Conservation (phyloP, 106 monocot species). For the Platanthera guangdongensis region DNA sequence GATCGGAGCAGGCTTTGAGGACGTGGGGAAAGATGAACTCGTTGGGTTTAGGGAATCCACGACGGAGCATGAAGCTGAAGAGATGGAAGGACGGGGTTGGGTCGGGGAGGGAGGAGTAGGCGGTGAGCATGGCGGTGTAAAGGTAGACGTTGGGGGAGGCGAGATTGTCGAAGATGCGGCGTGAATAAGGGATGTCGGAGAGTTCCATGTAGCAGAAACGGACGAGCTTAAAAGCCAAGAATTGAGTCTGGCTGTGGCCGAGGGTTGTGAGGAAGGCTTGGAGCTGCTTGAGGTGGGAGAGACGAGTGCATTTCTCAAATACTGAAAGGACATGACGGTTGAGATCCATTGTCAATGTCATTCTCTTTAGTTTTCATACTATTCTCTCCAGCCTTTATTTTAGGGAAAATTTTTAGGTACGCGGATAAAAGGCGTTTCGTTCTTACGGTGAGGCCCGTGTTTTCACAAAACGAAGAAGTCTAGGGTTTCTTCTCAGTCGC, state of each 20-base stretch:
- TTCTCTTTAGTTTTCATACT: not conserved
- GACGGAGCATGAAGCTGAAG: slow-evolving; percentile 46
- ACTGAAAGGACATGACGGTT: slow-evolving; percentile 29
- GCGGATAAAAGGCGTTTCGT: too few species aligned
- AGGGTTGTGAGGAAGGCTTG: slow-evolving; percentile 49
- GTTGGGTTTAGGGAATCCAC: slow-evolving; percentile 38
- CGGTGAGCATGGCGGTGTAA: slow-evolving; percentile 86
- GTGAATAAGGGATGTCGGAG: slow-evolving; percentile 56
- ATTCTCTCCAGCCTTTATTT: too few species aligned
- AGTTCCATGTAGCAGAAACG: slow-evolving; percentile 62
- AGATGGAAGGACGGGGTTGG: slow-evolving; percentile 34
- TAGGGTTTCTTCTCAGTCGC: too few species aligned
- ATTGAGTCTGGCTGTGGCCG: slow-evolving; percentile 57
- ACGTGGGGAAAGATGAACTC: slow-evolving; percentile 79
- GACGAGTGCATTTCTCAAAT: slow-evolving; percentile 30
- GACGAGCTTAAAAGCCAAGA: slow-evolving; percentile 72
- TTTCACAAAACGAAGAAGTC: too few species aligned
- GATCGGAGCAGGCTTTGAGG: slow-evolving; percentile 39
- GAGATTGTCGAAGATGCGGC: slow-evolving; percentile 56
- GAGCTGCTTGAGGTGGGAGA: slow-evolving; percentile 61
- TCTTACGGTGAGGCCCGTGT: too few species aligned
- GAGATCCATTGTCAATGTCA: slow-evolving; percentile 13
- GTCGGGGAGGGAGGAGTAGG: slow-evolving; percentile 39
- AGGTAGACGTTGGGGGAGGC: slow-evolving; percentile 65
- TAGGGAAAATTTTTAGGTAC: too few species aligned